Base-by-base conservation (phyloP, 202 grass and related monocot species). In the Miscanthus sacchariflorus region DNA sequence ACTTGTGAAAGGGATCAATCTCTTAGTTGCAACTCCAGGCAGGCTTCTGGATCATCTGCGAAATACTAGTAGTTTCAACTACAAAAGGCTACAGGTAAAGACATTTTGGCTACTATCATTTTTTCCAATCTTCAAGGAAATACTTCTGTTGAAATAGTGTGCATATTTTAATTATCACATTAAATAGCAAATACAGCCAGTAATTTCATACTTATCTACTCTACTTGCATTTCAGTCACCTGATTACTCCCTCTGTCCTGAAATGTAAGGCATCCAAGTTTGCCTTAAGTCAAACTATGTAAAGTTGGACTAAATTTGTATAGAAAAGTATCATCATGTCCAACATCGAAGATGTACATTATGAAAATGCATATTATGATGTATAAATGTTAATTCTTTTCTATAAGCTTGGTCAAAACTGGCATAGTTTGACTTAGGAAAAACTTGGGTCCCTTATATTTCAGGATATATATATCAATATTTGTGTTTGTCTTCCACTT, bases 21-120 rank as follows among this genome's bases (percentile, higher is more conserved):
- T 98, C 46, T 87, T 98, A 82, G 93, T 98, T 50, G 93, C 93
- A 61, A 98, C 95, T 28, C 95, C 93, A 76, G 95, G 95, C 40
- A 90, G 95, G 72, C 91, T 98, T 83, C 90, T 98, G 85, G 93
- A 98, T 44, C 95, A 98, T 92, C 93, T 98, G 21, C 91, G 87
- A 81, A 93, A 87, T 36, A 95, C 91, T 0, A 98, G 82, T 19
- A 81, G 89, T 43, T 98, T 98, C 87, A 89, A 92, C 65, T 95
- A 92, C 82, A 92, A 85, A 72, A 87, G 84, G 39, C 67, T 95
- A 71, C 81, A 90, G 95, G 95, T 94, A 90, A 78, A 81, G 19
- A 66, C 70, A 52, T 49, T 49, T 39, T 81, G n/a, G 11, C 18
- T 43, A 79, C 30, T 78, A 9, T 27, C 13, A 30, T 40, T 40